Evolutionary conservation across 1,284 basidiomycete species (phyloP).

Genomic region (Phaffia rhodozyma): DNA sequence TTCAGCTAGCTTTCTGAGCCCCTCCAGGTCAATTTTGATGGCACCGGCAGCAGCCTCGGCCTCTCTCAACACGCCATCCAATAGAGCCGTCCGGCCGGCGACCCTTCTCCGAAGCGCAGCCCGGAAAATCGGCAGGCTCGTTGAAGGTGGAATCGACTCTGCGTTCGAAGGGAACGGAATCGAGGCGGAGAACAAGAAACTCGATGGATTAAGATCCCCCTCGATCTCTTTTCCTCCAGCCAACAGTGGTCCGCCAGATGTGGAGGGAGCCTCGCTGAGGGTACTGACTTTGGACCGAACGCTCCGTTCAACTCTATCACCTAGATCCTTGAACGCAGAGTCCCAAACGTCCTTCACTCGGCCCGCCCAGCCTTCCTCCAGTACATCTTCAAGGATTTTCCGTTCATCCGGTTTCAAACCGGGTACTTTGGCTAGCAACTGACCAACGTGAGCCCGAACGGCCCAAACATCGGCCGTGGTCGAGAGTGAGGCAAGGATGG

Average conservation of each 20-base stretch:
- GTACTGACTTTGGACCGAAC: too few relatives aligned
- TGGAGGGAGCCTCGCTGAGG: slow-evolving; percentile 14
- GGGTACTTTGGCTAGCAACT: slow-evolving; percentile 19
- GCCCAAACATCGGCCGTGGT: slow-evolving; percentile 32
- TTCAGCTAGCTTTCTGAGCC: slow-evolving; percentile 22
- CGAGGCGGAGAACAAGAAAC: slow-evolving; percentile 30
- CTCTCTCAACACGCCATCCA: slow-evolving; percentile 27
- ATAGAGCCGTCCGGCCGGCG: slow-evolving; percentile 27
- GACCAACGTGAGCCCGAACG: slow-evolving; percentile 22
- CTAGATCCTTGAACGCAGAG: slow-evolving; percentile 25
- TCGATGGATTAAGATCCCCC: slow-evolving; percentile 26
- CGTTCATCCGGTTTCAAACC: slow-evolving; percentile 13
- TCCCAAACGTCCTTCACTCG: slow-evolving; percentile 32
- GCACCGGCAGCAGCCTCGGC: slow-evolving; percentile 26
- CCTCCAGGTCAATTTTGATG: slow-evolving; percentile 27
- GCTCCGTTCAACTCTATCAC: slow-evolving; percentile 19
- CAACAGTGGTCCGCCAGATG: slow-evolving; percentile 24
- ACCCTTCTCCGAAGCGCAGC: slow-evolving; percentile 27
- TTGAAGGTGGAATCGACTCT: slow-evolving; percentile 11
- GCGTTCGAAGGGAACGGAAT: slow-evolving; percentile 20
- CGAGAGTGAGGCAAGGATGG: slow-evolving; percentile 27
- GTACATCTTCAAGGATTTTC: slow-evolving; percentile 12
- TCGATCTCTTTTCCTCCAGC: slow-evolving; percentile 17
- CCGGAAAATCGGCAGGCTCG: slow-evolving; percentile 27
- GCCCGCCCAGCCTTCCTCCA: slow-evolving; percentile 30